Conservation (phyloP, 805 yeast genomes). For the Ogataea ganodermae region DNA sequence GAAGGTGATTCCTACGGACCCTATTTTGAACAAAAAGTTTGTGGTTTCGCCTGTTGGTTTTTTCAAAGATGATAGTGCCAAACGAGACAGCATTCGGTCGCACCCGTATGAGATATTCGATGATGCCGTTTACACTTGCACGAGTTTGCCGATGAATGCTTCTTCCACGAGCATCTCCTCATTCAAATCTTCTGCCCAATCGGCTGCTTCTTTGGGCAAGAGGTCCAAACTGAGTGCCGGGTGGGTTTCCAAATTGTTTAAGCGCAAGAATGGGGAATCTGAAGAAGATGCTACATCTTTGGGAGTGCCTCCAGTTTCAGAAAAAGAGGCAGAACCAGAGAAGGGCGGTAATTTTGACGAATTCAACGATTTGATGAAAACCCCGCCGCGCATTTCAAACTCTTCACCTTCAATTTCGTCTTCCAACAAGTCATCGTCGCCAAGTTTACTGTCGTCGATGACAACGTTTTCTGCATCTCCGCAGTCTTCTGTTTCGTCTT, state of each 20-base stretch:
- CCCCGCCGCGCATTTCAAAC: conserved; percentile 19
- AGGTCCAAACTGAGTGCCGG: conserved; percentile 19
- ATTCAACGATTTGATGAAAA: conserved; percentile 10
- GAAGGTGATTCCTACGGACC: conserved; percentile 33
- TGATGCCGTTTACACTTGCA: conserved; percentile 56
- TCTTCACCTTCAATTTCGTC: conserved; percentile 29
- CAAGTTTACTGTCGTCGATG: conserved; percentile 28
- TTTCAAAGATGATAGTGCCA: conserved; percentile 12
- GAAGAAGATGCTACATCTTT: conserved; percentile 1
- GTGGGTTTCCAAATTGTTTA: conserved; percentile 33
- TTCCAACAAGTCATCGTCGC: conserved; percentile 34
- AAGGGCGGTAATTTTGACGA: conserved; percentile 4
- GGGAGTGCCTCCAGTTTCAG: too few species aligned
- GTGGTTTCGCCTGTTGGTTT: conserved; percentile 40
- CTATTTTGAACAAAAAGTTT: conserved; percentile 51
- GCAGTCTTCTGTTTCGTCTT: conserved; percentile 32
- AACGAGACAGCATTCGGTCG: conserved; percentile 44
- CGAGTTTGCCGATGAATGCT: conserved; percentile 16
- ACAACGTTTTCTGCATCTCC: conserved; percentile 29
- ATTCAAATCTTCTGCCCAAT: conserved; percentile 10
- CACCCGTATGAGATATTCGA: conserved; percentile 67
- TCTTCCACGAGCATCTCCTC: conserved; percentile 15
- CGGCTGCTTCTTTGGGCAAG: conserved; percentile 6
- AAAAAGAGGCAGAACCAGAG: conserved; percentile 1
- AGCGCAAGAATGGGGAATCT: conserved; percentile 17